Base-by-base conservation (phyloP, 441 rosid species). In the Brassica balearica region DNA sequence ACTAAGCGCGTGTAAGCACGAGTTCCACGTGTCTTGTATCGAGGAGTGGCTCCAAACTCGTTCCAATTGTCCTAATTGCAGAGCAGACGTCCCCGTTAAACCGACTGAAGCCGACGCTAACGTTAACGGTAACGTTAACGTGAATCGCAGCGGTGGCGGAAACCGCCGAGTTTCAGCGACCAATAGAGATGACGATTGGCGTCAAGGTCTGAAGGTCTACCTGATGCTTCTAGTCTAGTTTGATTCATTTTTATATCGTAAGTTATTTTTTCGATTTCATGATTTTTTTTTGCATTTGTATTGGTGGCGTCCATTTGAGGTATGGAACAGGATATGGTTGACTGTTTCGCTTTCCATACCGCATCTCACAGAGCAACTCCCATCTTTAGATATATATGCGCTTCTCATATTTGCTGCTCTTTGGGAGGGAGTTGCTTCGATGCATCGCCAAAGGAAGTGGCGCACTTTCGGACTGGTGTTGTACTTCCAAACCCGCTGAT, bases 161-260 rank as follows among this genome's bases (percentile, higher is more conserved):
- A 65, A 67, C 25, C 79, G 74, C 27, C 53, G 75, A 14, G 58
- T 76, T 36, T 59, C 82, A 1, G 65, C 85, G 11, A 55, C 79
- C 3, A 72, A 43, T 56, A 80, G 89, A 79, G 81, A 77, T 32
- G 82, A 82, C 25, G 95, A 92, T 86, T 84, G 84, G 76, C 95
- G 85, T 4, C 96, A 89, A 76, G 96, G 95, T 69, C 71, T 91
- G 76, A 89, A 76, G 96, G 95, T 69, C 71, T 91, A 77, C 95
- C 96, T 8, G 95, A 90, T 81, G 92, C 95, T 56, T 76, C 85
- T 66, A 80, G 73, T 84, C 80, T 94, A 86, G 95, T 94, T 75
- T 94, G 87, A 89, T 3, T 25, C 25, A 14, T 60, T 2, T 27
- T 6, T 27, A 10, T 53, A 0, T 10, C 25, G 29, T 58, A 34